phyloP scores from a whole-genome alignment of 2,329 filamentous ascomycete species.

The Metarhizium brunneum region DNA sequence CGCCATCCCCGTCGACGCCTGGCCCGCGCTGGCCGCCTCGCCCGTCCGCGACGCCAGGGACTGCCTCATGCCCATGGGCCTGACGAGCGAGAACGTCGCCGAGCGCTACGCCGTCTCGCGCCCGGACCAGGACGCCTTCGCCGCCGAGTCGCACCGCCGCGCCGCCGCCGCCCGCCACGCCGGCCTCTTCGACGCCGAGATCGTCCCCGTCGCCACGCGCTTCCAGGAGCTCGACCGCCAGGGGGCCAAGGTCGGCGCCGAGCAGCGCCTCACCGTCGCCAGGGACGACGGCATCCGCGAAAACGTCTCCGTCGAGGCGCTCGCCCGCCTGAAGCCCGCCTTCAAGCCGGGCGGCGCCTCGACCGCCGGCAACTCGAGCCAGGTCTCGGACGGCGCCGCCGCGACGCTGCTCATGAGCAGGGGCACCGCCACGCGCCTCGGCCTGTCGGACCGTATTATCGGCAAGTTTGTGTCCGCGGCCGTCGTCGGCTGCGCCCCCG shows the following conservation, averaged over 20 bases:
- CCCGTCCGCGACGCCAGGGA: conserved; percentile 62
- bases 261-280: conserved; percentile 56
- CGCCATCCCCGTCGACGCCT: conserved; percentile 77
- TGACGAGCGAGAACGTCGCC: conserved; percentile 85
- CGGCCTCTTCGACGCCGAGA: conserved; percentile 69
- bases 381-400: conserved; percentile 82
- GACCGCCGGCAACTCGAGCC: conserved; percentile 79
- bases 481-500: conserved; percentile 70
- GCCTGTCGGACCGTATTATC: conserved; percentile 59
- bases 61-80: conserved; percentile 90
- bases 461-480: conserved; percentile 74
- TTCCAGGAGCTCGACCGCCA: conserved; percentile 56
- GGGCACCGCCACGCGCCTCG: conserved; percentile 66
- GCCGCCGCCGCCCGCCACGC: conserved; percentile 60
- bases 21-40: conserved; percentile 61
- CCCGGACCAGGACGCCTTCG: conserved; percentile 75
- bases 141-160: conserved; percentile 62
- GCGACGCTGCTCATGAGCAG: conserved; percentile 77
- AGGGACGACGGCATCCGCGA: conserved; percentile 78
- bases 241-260: conserved; percentile 42
- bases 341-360: conserved; percentile 66
- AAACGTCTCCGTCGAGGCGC: conserved; percentile 56
- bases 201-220: conserved; percentile 67
- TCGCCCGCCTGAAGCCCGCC: conserved; percentile 75
- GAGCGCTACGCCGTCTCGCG: conserved; percentile 63